phyloP scores from a whole-genome alignment of 2,329 filamentous ascomycete genomes.

The Pseudocercospora eumusae region DNA sequence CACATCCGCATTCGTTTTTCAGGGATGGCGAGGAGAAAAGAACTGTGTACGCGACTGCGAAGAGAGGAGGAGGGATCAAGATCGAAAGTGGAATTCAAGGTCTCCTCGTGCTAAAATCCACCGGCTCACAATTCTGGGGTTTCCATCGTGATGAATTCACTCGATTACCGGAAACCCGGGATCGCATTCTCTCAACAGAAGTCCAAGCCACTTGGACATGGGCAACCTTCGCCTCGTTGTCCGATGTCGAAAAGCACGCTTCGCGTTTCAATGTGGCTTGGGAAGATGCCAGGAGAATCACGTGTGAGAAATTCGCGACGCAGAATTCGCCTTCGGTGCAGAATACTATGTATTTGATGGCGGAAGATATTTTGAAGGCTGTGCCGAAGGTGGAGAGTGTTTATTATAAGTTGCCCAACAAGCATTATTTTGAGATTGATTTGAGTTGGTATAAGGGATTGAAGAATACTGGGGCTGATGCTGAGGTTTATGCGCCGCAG shows the following conservation, averaged over 20 bases:
- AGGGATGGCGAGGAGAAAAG: slow-evolving; percentile 87
- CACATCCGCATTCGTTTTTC: slow-evolving; percentile 93
- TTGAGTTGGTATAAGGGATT: slow-evolving; percentile 94
- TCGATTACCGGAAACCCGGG: slow-evolving; percentile 84
- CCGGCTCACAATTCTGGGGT: slow-evolving; percentile 91
- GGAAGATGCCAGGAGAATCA: slow-evolving; percentile 75
- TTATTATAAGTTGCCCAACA: slow-evolving; percentile 88
- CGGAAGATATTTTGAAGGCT: slow-evolving; percentile 75
- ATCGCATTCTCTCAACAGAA: slow-evolving; percentile 92
- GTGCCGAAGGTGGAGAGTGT: slow-evolving; percentile 72
- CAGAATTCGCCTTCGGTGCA: slow-evolving; percentile 93
- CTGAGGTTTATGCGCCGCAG: slow-evolving; percentile 93
- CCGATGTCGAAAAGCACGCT: slow-evolving; percentile 65
- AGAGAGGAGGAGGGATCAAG: slow-evolving; percentile 67
- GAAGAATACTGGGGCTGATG: slow-evolving; percentile 93
- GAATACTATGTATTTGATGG: slow-evolving; percentile 99
- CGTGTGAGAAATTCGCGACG: slow-evolving; percentile 85
- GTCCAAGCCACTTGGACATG: slow-evolving; percentile 87
- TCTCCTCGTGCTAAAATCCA: slow-evolving; percentile 84
- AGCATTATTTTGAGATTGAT: slow-evolving; percentile 98
- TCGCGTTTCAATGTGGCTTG: slow-evolving; percentile 77
- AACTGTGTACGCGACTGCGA: slow-evolving; percentile 72
- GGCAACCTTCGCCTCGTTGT: slow-evolving; percentile 67
- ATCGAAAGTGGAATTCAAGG: slow-evolving; percentile 78
- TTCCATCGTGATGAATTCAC: slow-evolving; percentile 94